A percentile compares a stretch with the other conserved stretches of the same genome.
Evolutionary conservation across 768 basidiomycete species (phyloP).

Genomic region (Hydnum rufescens): DNA sequence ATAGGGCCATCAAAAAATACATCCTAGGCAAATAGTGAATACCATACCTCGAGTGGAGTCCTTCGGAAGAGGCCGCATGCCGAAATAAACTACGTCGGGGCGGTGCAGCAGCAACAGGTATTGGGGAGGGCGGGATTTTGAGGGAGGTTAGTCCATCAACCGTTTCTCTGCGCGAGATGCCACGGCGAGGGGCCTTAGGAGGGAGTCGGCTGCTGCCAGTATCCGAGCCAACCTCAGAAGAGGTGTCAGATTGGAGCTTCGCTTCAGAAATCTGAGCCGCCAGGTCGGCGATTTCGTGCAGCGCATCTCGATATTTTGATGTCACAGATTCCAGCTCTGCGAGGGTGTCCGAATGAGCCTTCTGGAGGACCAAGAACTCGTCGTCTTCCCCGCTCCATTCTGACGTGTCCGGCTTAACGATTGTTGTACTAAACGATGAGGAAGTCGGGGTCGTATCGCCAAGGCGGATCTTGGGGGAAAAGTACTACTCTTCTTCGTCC

Average conservation of each 20-base stretch:
- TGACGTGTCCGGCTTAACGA: conserved; percentile 2
- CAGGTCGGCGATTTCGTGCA: conserved; percentile 84
- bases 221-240: conserved; percentile 1
- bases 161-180: conserved; percentile 1
- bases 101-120: neutral
- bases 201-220: neutral
- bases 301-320: conserved; percentile 69
- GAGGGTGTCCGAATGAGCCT: conserved; percentile 63
- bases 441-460: conserved; percentile 1
- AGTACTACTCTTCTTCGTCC: conserved; percentile 13
- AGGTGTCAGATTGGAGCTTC: conserved; percentile 26
- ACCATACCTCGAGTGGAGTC: conserved; percentile 63
- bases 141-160: neutral
- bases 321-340: conserved; percentile 61
- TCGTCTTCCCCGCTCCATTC: conserved; percentile 11
- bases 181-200: neutral
- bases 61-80: conserved; percentile 71
- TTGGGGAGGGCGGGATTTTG: conserved; percentile 5
- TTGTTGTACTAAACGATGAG: conserved; percentile 3
- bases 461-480: neutral
- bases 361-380: conserved; percentile 57
- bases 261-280: conserved; percentile 78
- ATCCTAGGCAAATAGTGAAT: conserved; percentile 1
- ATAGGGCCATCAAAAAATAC: conserved; percentile 11
- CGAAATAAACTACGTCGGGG: conserved; percentile 62